phyloP scores from a whole-genome alignment of 2,329 filamentous ascomycete genomes.

The Sordariomycetes sp. region DNA sequence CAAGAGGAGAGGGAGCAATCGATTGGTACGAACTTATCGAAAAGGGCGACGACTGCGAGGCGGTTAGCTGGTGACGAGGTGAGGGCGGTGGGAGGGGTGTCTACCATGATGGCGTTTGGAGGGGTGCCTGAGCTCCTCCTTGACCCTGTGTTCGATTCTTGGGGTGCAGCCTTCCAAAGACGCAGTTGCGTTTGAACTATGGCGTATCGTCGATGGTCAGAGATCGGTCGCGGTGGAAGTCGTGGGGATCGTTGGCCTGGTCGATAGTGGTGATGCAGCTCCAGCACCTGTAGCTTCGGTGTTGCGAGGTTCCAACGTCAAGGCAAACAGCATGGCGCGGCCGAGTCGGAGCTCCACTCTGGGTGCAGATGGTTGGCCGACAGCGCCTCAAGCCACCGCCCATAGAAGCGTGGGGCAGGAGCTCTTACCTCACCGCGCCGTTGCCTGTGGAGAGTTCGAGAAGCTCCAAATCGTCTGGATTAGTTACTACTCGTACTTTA shows the following conservation, averaged over 20 bases:
- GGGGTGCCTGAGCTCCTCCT: not conserved
- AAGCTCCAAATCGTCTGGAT: too few species aligned
- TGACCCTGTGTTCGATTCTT: too few species aligned
- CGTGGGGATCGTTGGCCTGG: too few species aligned
- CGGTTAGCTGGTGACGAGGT: conserved; percentile 18
- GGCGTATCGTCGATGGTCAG: too few species aligned
- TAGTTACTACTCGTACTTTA: too few species aligned
- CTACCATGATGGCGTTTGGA: conserved; percentile 18
- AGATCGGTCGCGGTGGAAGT: too few species aligned
- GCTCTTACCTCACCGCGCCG: conserved; percentile 9
- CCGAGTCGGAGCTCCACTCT: conserved; percentile 5
- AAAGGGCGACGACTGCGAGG: conserved; percentile 72
- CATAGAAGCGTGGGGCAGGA: not conserved
- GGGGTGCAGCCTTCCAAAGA: too few species aligned
- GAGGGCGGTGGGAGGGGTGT: conserved; percentile 17
- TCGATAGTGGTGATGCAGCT: conserved; percentile 1
- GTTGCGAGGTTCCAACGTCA: too few species aligned
- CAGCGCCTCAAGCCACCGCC: not conserved
- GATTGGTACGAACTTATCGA: conserved; percentile 67
- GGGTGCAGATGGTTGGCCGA: not conserved
- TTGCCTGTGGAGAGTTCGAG: conserved; percentile 10
- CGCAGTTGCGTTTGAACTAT: too few species aligned
- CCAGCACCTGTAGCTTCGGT: too few species aligned
- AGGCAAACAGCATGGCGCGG: conserved; percentile 35
- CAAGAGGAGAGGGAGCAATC: conserved; percentile 2